Evolutionary conservation across 805 yeast species (phyloP), one percentile per base, ranked within the genome.

Genomic region (Candida peoriensis): DNA sequence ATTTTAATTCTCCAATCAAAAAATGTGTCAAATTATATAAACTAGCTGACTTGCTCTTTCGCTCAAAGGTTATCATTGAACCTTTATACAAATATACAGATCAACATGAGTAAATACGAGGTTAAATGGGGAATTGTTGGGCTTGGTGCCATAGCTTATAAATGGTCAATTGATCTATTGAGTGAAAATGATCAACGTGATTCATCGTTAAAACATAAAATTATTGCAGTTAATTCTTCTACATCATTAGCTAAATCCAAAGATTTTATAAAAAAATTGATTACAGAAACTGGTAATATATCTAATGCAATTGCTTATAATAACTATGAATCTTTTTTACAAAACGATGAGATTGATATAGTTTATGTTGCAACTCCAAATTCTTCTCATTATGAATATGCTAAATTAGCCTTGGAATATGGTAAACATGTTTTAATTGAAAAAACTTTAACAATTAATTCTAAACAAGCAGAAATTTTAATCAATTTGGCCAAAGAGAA

Each of bases 311-410:
- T 20, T 13, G 38, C 40, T 8, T 51, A 50, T 27, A 52, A 44
- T 8, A 38, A 39, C n/a, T 74, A 75, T 44, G 63, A 63, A 13
- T 71, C 69, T 2, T 60, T 74, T 26, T 71, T 62, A 39, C 38
- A 40, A n/a, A 64, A 70, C 41, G 48, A 59, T 3, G 55, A 64
- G 4, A 62, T 74, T 25, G 71, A 74, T 35, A 58, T 67, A n/a
- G 61, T 75, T 25, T 75, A 75, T 45, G 57, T 75, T 24, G 80
- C 77, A 3, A 61, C 76, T 8, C 80, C 80, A 4, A 79, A 75
- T 55, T 55, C 64, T 12, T 57, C 63, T 46, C 81, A 75, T 50
- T 61, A 66, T 34, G 70, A 67, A 28, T 69, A 66, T 39, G 67
- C 66, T 7, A 48, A 63, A 33, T 43, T 52, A 29, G 71, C 75